phyloP scores from a whole-genome alignment of 441 rosid species.

The Gossypium aridum region DNA sequence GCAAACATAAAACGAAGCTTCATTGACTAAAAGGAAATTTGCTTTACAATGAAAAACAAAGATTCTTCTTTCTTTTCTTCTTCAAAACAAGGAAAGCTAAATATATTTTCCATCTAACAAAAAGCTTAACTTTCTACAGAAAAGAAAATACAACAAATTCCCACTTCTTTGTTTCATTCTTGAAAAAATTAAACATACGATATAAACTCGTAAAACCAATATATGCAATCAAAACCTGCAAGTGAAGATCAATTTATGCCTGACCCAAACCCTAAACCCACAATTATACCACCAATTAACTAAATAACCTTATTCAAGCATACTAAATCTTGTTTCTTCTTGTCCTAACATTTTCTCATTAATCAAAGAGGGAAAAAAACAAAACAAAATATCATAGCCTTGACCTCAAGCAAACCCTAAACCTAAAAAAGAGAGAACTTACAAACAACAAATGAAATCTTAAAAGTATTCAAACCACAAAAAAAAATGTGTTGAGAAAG shows the following conservation, averaged over 20 bases:
- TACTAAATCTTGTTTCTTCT: not conserved
- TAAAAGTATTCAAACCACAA: not conserved
- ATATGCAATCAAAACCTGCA: not conserved
- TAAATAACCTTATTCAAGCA: not conserved
- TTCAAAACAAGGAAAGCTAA: not conserved
- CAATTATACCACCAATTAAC: not conserved
- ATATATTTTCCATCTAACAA: not conserved
- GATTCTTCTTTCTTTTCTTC: not conserved
- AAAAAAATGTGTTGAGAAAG: not conserved
- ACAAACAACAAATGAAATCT: not conserved
- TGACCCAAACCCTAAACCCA: not conserved
- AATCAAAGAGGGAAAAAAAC: not conserved
- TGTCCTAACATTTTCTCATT: not conserved
- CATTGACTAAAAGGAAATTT: not conserved
- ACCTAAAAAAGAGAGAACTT: not conserved
- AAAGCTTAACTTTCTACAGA: not conserved
- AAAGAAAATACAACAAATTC: not conserved
- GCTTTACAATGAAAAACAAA: not conserved
- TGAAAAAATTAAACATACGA: not conserved
- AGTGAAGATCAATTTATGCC: not conserved
- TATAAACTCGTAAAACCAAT: not conserved
- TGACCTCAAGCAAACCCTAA: not conserved
- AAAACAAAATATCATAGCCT: not conserved
- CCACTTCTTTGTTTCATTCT: not conserved
- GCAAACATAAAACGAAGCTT: not conserved